Percentiles rank a stretch among this genome's conserved stretches.
phyloP scores from a whole-genome alignment of 2,329 filamentous ascomycete genomes.

The Colletotrichum gloeosporioides region DNA sequence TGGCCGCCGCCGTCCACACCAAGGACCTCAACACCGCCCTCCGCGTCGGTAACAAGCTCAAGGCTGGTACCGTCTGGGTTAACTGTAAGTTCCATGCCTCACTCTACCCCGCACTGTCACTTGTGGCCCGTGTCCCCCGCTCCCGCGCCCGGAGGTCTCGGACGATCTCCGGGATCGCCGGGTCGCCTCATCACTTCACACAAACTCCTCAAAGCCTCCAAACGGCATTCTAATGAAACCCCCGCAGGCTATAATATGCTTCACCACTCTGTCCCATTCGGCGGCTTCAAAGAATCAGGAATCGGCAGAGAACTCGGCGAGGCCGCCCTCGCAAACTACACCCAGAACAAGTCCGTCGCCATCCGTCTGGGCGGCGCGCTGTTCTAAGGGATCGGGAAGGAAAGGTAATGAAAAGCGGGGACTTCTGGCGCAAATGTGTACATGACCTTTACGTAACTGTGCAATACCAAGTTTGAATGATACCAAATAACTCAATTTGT shows the following conservation, averaged over 20 bases:
- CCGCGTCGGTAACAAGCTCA: constrained; percentile 76
- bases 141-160: background rate
- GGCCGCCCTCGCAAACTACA: constrained; percentile 71
- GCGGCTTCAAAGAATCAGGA: constrained; percentile 80
- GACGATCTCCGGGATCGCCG: background rate
- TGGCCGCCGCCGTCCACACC: constrained; percentile 85
- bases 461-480: constrained; percentile 17
- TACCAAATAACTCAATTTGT: constrained; percentile 2
- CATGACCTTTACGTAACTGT: constrained; percentile 19
- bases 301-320: constrained; percentile 80
- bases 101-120: constrained; percentile 34
- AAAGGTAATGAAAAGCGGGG: constrained; percentile 10
- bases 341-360: constrained; percentile 70
- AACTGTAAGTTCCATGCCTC: constrained; percentile 38
- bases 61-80: constrained; percentile 71
- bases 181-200: background rate
- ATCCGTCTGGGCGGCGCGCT: constrained; percentile 55
- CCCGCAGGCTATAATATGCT: constrained; percentile 68
- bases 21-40: constrained; percentile 82
- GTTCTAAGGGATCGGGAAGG: constrained; percentile 33
- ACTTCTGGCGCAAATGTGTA: constrained; percentile 20
- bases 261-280: constrained; percentile 70
- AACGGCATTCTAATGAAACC: background rate
- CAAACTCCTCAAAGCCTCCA: background rate
- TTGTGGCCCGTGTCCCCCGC: background rate